phyloP scores from a whole-genome alignment of 768 basidiomycete genomes.

The Mycena sanguinolenta region DNA sequence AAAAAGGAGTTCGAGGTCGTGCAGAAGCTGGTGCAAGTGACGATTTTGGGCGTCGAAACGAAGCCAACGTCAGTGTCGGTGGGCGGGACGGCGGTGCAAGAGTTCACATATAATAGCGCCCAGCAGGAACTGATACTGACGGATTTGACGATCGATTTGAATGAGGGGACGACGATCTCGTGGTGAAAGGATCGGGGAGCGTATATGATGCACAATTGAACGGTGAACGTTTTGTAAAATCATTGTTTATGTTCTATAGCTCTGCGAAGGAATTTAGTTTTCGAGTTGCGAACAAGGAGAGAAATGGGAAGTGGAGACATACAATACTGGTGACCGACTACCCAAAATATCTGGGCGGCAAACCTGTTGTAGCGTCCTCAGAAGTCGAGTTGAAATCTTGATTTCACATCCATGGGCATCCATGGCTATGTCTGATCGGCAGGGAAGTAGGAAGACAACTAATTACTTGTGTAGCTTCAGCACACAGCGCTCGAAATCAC shows the following conservation, averaged over 20 bases:
- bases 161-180: slow-evolving; percentile 49
- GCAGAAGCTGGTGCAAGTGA: slow-evolving; percentile 67
- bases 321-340: neutral
- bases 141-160: slow-evolving; percentile 58
- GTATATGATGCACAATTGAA: slow-evolving; percentile 22
- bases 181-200: slow-evolving; percentile 45
- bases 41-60: slow-evolving; percentile 65
- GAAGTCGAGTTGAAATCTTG: slow-evolving; percentile 18
- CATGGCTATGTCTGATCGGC: slow-evolving; percentile 5
- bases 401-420: slow-evolving; percentile 9
- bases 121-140: slow-evolving; percentile 58
- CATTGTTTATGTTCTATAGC: slow-evolving; percentile 22
- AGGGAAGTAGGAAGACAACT: slow-evolving; percentile 16
- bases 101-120: slow-evolving; percentile 56
- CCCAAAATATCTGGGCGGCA: slow-evolving; percentile 20
- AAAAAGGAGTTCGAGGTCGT: slow-evolving; percentile 57
- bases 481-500: slow-evolving; percentile 9
- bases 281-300: slow-evolving; percentile 19
- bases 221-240: slow-evolving; percentile 22
- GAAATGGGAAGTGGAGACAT: slow-evolving; percentile 19
- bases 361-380: slow-evolving; percentile 19
- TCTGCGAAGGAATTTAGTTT: slow-evolving; percentile 25
- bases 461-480: slow-evolving; percentile 10
- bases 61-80: slow-evolving; percentile 57
- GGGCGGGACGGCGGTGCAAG: slow-evolving; percentile 48